A percentile compares a stretch with the other conserved stretches of the same genome.
phyloP scores from a whole-genome alignment of 1,284 basidiomycete genomes.

The Coniophora puteana region DNA sequence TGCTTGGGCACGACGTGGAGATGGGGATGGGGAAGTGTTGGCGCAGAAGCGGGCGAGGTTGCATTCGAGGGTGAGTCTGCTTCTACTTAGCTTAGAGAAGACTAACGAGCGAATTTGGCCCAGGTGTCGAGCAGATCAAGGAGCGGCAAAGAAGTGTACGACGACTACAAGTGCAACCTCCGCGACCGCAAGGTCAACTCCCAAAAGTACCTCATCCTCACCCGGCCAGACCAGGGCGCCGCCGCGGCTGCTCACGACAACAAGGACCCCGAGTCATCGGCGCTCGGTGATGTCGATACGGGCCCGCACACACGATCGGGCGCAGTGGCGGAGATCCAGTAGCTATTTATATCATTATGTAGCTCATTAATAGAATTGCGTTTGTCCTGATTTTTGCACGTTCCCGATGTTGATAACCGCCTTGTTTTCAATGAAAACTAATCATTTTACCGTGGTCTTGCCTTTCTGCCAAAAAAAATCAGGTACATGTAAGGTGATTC shows the following conservation, averaged over 20 bases:
- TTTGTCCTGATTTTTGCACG: no score
- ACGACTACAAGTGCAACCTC: conserved; percentile 92
- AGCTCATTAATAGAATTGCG: no score
- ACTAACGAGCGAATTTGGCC: conserved; percentile 17
- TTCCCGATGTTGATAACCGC: no score
- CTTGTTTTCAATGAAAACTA: no score
- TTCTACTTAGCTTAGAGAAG: conserved; percentile 1
- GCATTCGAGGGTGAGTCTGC: conserved; percentile 20
- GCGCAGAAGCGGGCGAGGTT: conserved; percentile 23
- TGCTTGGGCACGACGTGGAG: conserved; percentile 39
- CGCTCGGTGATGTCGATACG: conserved; percentile 19
- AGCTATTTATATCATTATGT: no score
- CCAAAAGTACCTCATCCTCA: conserved; percentile 82
- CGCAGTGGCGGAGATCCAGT: conserved; percentile 93
- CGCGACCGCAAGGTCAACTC: conserved; percentile 96
- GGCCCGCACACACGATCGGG: conserved; percentile 69
- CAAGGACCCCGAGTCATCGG: conserved; percentile 33
- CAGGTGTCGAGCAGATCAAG: conserved; percentile 27
- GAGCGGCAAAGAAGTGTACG: conserved; percentile 81
- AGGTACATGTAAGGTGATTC: no score
- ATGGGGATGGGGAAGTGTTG: conserved; percentile 22
- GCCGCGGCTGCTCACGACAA: conserved; percentile 9
- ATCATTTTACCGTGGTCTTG: no score
- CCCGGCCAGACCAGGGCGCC: conserved; percentile 38
- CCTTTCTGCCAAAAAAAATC: no score